Evolutionary conservation across 225 moss, liverwort and hornwort species (phyloP), one percentile per base, ranked within the genome.

Genomic region (Lunularia cruciata): DNA sequence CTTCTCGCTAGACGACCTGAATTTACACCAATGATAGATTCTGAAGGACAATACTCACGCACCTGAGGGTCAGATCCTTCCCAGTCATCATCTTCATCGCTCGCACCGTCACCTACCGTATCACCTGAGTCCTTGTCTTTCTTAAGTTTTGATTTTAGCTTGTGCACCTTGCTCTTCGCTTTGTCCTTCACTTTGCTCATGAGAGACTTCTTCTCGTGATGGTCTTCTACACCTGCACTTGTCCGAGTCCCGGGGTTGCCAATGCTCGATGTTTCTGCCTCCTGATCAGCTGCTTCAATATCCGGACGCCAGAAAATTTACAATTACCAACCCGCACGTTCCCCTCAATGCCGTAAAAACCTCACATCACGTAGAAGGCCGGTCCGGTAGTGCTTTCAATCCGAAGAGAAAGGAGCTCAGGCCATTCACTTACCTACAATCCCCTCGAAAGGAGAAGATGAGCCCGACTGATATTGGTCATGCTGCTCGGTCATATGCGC

Each of bases 91-190:
- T 72, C 63, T 13, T 43, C 73, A 26, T 23, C 51, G 40, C 27
- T 22, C 5, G 33, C 67, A 11, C 34, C 26, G 30, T 33, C 18
- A n/a, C 8, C 6, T 6, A 38, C 6, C 36, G n/a, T n/a, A 31
- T 0, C 12, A 18, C 33, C 65, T 46, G 47, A 22, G 32, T 47
- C 65, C 47, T 46, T 65, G 19, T 32, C 45, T 46, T 47, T 67
- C 47, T 12, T 57, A 46, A 70, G 65, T 58, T 70, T 81, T n/a
- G 20, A 40, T 30, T 33, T 76, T 26, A 68, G 23, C 73, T 77
- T 81, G 1, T 36, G 59, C 36, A 77, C 55, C 14, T 76, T 77
- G 3, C 27, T 76, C 68, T 72, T 79, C 6, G 79, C 79, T 39
- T 71, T 72, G 6, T 72, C 54, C 61, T 76, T 81, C 45, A 77